Evolutionary conservation across 2,329 filamentous ascomycete species (phyloP), one percentile per base, ranked within the genome.

Genomic region (Exophiala phaeomuriformis): DNA sequence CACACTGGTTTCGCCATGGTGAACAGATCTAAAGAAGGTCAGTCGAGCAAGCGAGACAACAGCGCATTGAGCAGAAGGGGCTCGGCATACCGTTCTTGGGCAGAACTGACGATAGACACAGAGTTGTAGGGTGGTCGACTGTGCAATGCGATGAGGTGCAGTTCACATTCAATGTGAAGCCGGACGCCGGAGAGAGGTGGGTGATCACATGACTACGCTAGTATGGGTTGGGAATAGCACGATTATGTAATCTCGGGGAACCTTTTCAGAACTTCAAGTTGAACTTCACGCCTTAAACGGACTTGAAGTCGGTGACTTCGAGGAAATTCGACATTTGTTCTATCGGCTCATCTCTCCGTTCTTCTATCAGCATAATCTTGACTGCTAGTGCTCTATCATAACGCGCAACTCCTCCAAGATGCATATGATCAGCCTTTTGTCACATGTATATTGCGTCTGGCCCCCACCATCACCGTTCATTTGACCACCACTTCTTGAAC

Each of bases 1-100:
- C 63, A 56, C 35, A 64, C 57, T 39, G 63, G 61, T 55, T 64
- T 64, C 27, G 52, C 55, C 55, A 57, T 57, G 12, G 33, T 44
- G 43, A 41, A 52, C 43, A 19, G 33, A 40, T 40, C 49, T 51
- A 33, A 29, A 28, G 12, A 12, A 28, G 5, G 32, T 47, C 19
- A 37, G 43, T 46, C 10, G 10, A 4, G 19, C 4, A 28, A 27
- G 39, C 10, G 5, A 27, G 19, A 5, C 7, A 12, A 41, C 12
- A 4, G 39, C 39, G 39, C 10, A 35, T 6, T 35, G 59, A 49
- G 60, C 67, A 45, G 67, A 59, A 3, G 28, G 55, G 59, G 28
- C 57, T 58, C 33, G 47, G 54, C 49, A 12, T 43, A 36, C 32
- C 44, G 19, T 37, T 28, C 5, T 53, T 44, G 31, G 41, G 50